phyloP scores from a whole-genome alignment of 805 yeast species.

The Nakazawaea holstii region DNA sequence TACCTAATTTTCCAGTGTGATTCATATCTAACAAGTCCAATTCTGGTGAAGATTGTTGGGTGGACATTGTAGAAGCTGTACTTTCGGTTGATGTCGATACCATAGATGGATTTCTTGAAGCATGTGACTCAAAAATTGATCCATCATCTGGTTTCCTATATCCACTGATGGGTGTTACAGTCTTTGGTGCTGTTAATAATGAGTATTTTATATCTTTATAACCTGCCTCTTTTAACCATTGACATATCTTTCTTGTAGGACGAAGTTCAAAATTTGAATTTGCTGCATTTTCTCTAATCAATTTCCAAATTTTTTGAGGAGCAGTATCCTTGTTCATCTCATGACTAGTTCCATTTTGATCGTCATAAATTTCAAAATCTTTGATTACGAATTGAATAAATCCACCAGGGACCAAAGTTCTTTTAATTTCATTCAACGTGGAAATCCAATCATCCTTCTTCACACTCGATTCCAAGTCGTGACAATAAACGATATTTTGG shows the following conservation, averaged over 20 bases:
- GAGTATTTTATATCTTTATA: slow-evolving; percentile 10
- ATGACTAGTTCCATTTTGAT: no score
- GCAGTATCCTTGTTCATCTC: neutral
- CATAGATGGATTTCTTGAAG: neutral
- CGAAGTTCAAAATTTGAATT: neutral
- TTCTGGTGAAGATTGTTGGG: neutral
- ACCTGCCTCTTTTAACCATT: neutral
- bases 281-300: neutral
- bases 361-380: slow-evolving; percentile 18
- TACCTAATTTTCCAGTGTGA: neutral
- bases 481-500: slow-evolving; percentile 23
- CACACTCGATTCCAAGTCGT: slow-evolving; percentile 20
- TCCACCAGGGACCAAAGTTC: slow-evolving; percentile 27
- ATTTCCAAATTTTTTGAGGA: neutral
- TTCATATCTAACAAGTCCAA: neutral
- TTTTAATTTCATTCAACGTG: slow-evolving; percentile 21
- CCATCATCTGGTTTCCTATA: neutral
- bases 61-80: neutral
- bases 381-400: slow-evolving; percentile 22
- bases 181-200: slow-evolving; percentile 6
- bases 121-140: no score
- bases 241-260: neutral
- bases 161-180: slow-evolving; percentile 4
- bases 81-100: neutral
- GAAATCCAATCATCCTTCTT: slow-evolving; percentile 15